Base-by-base conservation (phyloP, 2,329 filamentous ascomycete genomes). In the Aspergillus sp. region DNA sequence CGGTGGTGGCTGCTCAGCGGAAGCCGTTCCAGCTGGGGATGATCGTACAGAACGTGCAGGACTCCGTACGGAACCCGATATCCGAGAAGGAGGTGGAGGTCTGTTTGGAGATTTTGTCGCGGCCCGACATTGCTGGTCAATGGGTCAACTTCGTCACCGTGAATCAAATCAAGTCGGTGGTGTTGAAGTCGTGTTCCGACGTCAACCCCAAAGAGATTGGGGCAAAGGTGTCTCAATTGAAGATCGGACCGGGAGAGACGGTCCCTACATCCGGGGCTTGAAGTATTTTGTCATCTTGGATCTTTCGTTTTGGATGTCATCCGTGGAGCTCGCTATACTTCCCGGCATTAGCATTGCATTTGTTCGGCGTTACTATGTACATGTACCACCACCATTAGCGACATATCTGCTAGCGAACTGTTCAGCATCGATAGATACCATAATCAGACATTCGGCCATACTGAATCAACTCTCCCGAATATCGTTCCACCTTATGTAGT, bases 11-110 rank as follows among this genome's bases (percentile, higher is more conserved):
- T 7, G 78, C 76, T 31, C 81, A 80, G 16, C 81, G 85, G 68
- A 83, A 90, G 62, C 85, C 88, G 1, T 92, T 90, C 68, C 84
- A 84, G 24, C 84, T 92, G 80, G 77, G 82, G 29, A 81, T 81
- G 12, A 77, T 92, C 56, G 76, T 88, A 18, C 82, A 85, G 64
- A 88, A 87, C 71, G 79, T 92, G 52, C 84, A 83, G 67, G 88
- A 91, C 73, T 92, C 89, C 26, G 77, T 90, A 62, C 71, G 73
- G 36, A 79, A 73, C 56, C 79, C 82, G 0, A 81, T 84, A 49
- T 78, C 80, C 1, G 77, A 73, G 31, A 74, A 78, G 6, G 82
- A 84, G 63, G 78, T 80, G 10, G 76, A 76, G 56, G 69, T 72
- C 2, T 82, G 80, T 69, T 67, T 85, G 54, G 75, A 77, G 54